Base-by-base conservation (phyloP, 83 land plant genomes). In the Picea abies region DNA sequence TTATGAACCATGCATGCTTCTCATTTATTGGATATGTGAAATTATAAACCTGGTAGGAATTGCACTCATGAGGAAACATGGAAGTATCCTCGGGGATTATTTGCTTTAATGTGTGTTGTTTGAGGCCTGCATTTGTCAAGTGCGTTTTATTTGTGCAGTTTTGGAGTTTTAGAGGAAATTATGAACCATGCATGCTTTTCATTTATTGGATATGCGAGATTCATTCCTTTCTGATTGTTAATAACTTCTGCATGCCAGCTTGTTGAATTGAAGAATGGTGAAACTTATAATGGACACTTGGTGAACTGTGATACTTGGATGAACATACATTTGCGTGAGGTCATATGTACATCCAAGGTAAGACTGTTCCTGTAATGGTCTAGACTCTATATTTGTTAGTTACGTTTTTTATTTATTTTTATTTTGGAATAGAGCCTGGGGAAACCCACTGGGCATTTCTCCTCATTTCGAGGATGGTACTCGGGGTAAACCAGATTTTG, bases 271-370 rank as follows among this genome's bases (percentile, higher is more conserved):
- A 97, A 97, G 86, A 97, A 97, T 90, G 99, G 99, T 15, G 99
- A 97, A 85, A 97, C 99, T 10, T 96, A 97, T 83, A 97, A 97
- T 86, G 99, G 99, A n/a, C 98, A 97, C 82, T 84, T 97, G 84
- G 98, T 97, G 0, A 97, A 95, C 78, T 97, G 99, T 87, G 99
- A 97, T 70, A 97, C 97, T 17, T 98, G 99, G 99, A 98, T 98
- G 99, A 98, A 98, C 84, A 98, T 98, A 69, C 99, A 98, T 90
- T 91, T 98, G n/a, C 91, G 99, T 44, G 99, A 98, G 88, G 99
- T 98, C 60, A 98, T 98, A 37, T 98, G 99, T 83, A 98, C 99
- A 4, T 96, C 99, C 3, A 98, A 98, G 90, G 99, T 94, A 83
- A 80, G 52, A 35, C 29, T 65, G 66, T 52, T 82, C 14, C 82